These are phyloP conservation scores for Senecio squalidus DNA, from an alignment of 140 eudicot species.

Conservation along the genomic window DNA sequence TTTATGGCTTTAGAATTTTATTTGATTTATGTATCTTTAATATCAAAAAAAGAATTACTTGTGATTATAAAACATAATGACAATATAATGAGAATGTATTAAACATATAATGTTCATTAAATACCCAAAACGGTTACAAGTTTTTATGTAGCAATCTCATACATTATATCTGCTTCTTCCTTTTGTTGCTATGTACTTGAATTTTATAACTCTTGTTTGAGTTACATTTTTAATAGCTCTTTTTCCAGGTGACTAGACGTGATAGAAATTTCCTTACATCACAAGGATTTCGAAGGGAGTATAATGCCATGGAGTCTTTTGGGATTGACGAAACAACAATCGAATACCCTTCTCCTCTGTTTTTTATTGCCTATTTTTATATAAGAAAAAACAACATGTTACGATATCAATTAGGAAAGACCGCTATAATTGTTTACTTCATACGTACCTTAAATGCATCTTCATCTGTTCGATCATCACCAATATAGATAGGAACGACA, in stretches of 20 bases:
- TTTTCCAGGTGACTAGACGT: not conserved
- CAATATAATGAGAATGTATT: no score
- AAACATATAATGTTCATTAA: no score
- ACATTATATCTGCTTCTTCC: no score
- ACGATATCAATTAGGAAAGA: no score
- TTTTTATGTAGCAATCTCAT: no score
- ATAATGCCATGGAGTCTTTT: conserved; percentile 36
- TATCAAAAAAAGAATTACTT: no score
- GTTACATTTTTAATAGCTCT: not conserved
- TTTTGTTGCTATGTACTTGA: not conserved
- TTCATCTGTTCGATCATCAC: conserved; percentile 44
- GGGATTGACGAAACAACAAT: conserved; percentile 37
- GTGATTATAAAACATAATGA: no score
- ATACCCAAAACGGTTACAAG: no score
- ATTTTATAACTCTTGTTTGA: not conserved
- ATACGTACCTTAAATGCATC: conserved; percentile 42
- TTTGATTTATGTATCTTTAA: no score
- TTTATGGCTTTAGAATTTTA: no score
- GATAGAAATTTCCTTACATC: not conserved
- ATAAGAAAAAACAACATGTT: not conserved
- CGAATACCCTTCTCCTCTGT: conserved; percentile 30
- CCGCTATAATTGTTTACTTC: not conserved
- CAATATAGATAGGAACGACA: conserved; percentile 34
- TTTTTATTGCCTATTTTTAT: conserved; percentile 28
- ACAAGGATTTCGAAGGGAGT: conserved; percentile 32